These are phyloP conservation scores for Passalora sequoiae DNA, from an alignment of 2,329 filamentous ascomycete species.

Conservation along the genomic window DNA sequence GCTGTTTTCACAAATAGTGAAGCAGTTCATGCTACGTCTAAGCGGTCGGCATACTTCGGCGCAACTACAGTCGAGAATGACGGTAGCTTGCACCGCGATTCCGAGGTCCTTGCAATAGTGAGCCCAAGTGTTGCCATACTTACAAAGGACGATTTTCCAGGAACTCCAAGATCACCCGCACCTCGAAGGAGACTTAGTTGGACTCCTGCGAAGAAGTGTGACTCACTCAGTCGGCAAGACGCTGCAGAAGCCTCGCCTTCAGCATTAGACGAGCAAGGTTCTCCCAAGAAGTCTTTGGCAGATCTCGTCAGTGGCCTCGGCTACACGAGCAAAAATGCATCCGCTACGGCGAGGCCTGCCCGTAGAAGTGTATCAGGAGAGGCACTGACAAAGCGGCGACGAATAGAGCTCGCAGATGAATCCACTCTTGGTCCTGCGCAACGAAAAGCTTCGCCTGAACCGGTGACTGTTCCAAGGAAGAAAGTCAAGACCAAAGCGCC, in stretches of 20 bases:
- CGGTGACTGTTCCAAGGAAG: constrained; percentile 23
- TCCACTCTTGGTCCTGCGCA: constrained; percentile 3
- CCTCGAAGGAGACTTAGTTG: constrained; percentile 19
- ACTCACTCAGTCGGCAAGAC: neutral
- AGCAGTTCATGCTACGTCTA: neutral
- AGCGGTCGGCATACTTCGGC: neutral
- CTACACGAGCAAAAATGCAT: constrained; percentile 8
- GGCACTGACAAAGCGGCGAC: constrained; percentile 15
- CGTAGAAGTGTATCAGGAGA: constrained; percentile 12
- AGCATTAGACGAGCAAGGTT: constrained; percentile 3
- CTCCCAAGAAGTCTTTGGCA: constrained; percentile 9
- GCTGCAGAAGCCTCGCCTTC: neutral
- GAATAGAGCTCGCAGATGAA: constrained; percentile 17
- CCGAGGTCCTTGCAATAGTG: too few species aligned
- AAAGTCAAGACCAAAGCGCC: constrained; percentile 38
- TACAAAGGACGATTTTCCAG: too few species aligned
- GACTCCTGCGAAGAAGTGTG: constrained; percentile 18
- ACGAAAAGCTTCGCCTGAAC: constrained; percentile 1
- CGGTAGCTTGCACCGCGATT: too few species aligned
- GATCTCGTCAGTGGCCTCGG: constrained; percentile 15
- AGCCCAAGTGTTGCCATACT: too few species aligned
- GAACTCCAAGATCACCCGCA: too few species aligned
- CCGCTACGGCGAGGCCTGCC: neutral
- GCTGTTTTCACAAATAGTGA: neutral
- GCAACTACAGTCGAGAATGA: too few species aligned